A percentile compares a stretch with the other conserved stretches of the same genome.
Conservation (phyloP, 192 early-diverging fungal genomes). For the Pecoramyces ruminantium region DNA sequence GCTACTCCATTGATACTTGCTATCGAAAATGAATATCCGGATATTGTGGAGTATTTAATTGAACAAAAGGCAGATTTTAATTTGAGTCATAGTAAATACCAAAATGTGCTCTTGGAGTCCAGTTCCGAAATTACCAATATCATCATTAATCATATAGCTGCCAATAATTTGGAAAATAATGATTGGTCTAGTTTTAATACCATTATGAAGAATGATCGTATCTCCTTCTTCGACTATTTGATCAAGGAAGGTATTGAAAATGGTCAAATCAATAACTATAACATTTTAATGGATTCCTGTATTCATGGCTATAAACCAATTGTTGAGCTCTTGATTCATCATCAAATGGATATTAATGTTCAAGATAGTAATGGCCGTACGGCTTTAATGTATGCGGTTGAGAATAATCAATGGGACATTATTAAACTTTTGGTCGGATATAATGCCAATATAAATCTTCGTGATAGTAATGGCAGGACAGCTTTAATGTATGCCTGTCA, state of each 20-base stretch:
- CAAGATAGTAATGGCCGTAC: background rate
- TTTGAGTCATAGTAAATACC: background rate
- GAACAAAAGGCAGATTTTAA: background rate
- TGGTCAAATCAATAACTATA: background rate
- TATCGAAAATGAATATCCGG: background rate
- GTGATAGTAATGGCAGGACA: background rate
- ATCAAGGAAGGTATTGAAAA: background rate
- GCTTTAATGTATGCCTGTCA: background rate
- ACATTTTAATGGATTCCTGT: background rate
- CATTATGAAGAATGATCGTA: background rate
- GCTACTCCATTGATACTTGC: background rate
- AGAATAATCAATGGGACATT: background rate
- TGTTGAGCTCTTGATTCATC: background rate
- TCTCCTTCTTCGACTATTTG: background rate
- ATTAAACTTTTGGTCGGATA: background rate
- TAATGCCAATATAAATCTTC: background rate
- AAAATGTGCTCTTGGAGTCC: background rate
- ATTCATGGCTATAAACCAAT: background rate
- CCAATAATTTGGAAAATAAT: background rate
- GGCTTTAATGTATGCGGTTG: background rate
- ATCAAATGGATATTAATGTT: background rate
- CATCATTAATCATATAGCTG: background rate
- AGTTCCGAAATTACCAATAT: background rate
- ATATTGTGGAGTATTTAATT: background rate
- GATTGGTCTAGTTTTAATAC: background rate